Base-by-base conservation (phyloP, 129 eudicot genomes). In the Centaurea solstitialis region DNA sequence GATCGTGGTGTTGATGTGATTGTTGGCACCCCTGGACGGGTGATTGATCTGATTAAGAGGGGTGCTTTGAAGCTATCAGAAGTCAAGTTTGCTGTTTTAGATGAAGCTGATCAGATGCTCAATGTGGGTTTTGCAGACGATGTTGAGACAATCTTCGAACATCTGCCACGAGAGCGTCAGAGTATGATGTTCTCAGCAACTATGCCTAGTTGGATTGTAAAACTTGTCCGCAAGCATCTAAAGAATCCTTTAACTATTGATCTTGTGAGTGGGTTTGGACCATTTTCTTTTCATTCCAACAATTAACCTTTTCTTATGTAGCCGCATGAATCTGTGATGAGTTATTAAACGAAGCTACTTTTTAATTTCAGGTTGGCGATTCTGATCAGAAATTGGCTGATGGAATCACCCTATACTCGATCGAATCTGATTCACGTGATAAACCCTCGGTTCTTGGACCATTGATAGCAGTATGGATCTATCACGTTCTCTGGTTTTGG, bases 91-190 rank as follows among this genome's bases (percentile, higher is more conserved):
- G 81, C 89, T 70, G 95, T 90, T 76, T 85, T 92, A 4, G 97
- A 92, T 83, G 97, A 92, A 85, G 97, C 97, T 78, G 97, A 92
- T 88, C 97, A 94, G 70, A 94, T 94, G 98, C 96, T 94, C 79
- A 87, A 90, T 81, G 96, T 94, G 47, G 98, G 98, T 23, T 94
- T 94, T 82, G 96, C 90, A 28, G 98, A 94, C 0, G 96, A 86
- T 78, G 97, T 94, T 81, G 98, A 83, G 82, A 76, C 76, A 89
- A 64, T 91, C 37, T 81, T 94, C 61, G 89, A 93, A 20, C 83
- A 90, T 41, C 74, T 92, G 68, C 90, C 87, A 68, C 86, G 85
- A 78, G 81, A 92, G 71, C 94, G 84, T 64, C 97, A 89, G 74
- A 92, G 85, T 39, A 79, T 92, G 97, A 92, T 92, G 97, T 92